Base-by-base conservation (phyloP, 2,329 filamentous ascomycete species). In the Fusarium heterosporum region DNA sequence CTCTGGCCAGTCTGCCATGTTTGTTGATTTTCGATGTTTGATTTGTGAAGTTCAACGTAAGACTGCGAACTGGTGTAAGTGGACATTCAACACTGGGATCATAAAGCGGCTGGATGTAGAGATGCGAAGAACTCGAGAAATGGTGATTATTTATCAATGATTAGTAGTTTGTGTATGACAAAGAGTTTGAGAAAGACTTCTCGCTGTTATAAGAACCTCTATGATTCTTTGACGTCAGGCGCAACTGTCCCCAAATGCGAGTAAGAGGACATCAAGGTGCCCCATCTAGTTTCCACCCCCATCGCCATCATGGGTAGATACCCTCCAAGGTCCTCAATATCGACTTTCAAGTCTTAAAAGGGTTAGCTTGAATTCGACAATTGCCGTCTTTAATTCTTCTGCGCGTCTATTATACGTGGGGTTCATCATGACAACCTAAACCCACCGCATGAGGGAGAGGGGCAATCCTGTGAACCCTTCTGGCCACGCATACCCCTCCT, bases 1-100 rank as follows among this genome's bases (percentile, higher is more conserved):
- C 30, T 78, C 74, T 16, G 71, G 64, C 22, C 60, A 62, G 25
- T 69, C 72, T 16, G 56, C 55, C 70, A 76, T 75, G 30, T 46
- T 52, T 26, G 40, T n/a, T 34, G 30, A 40, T 30, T 38, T 34
- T 50, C 32, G 22, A 29, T 11, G 32, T 10, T 42, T 42, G 30
- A 40, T 30, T 38, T 39, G 47, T 29, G 17, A 29, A 11, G 32
- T 10, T 42, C 36, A 16, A 13, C 5, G 52, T 26, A 26, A 11
- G 36, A 12, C 25, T 39, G 16, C 8, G 25, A 8, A 42, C 29
- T 38, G n/a, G 50, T 63, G 13, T 42, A 46, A 63, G 58, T 41
- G 29, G 22, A 45, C 8, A 13, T 55, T 39, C 14, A 13, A 45
- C 22, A 22, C 17, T 17, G 22, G 7, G n/a, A 45, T 47, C 4